These are phyloP conservation scores for Metschnikowia borealis DNA, from an alignment of 805 yeast species.

Conservation along the genomic window DNA sequence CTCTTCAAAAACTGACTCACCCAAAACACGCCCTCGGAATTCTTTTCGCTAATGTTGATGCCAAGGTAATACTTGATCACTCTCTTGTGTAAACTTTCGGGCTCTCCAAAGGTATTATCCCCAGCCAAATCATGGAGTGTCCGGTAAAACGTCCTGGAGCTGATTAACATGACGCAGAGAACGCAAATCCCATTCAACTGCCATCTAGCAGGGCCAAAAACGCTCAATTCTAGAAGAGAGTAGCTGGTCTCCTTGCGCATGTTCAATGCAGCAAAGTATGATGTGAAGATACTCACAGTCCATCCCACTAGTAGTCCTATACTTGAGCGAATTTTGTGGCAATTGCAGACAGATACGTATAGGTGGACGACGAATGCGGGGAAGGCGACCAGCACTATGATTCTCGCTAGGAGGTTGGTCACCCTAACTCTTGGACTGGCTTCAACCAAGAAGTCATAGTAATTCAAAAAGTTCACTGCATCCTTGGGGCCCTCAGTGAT, in stretches of 20 bases:
- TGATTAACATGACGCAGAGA: conserved; percentile 24
- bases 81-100: conserved; percentile 21
- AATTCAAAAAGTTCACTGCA: background rate
- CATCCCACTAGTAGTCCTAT: conserved; percentile 37
- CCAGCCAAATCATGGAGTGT: conserved; percentile 27
- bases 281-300: conserved; percentile 25
- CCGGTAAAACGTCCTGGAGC: conserved; percentile 28
- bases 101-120: conserved; percentile 19
- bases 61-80: conserved; percentile 31
- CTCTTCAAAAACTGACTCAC: conserved; percentile 11
- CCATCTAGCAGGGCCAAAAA: conserved; percentile 8
- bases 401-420: background rate
- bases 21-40: conserved; percentile 13
- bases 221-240: conserved; percentile 9
- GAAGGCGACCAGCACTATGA: background rate
- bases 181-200: conserved; percentile 23
- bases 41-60: conserved; percentile 16
- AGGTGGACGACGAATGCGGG: conserved; percentile 4
- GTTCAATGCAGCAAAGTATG: conserved; percentile 28
- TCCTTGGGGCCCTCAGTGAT: background rate
- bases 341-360: conserved; percentile 30
- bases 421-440: background rate
- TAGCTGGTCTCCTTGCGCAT: conserved; percentile 20
- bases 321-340: conserved; percentile 32
- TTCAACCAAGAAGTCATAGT: background rate